These are phyloP conservation scores for Aspergillus panamensis DNA, from an alignment of 495 filamentous ascomycete genomes.

Conservation along the genomic window DNA sequence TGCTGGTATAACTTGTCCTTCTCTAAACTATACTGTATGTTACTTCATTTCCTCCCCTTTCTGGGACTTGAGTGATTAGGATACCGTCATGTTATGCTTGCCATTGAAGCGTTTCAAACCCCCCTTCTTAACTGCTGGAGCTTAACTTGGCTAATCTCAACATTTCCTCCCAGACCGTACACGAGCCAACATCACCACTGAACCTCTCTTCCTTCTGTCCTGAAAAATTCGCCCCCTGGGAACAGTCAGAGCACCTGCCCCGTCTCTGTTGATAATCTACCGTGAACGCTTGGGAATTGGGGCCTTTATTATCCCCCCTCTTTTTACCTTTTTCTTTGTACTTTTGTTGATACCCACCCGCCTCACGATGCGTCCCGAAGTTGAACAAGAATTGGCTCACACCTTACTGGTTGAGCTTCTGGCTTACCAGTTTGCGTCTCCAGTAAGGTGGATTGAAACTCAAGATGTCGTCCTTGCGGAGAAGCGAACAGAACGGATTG, in stretches of 20 bases:
- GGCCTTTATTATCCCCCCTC: not conserved
- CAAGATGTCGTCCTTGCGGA: slow-evolving; percentile 98
- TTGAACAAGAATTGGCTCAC: slow-evolving; percentile 97
- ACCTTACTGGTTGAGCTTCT: slow-evolving; percentile 97
- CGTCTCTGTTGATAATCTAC: too few relatives aligned
- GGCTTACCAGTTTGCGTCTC: slow-evolving; percentile 98
- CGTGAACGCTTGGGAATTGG: too few relatives aligned
- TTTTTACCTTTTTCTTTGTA: not conserved
- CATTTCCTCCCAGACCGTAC: too few relatives aligned
- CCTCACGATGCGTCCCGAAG: slow-evolving; percentile 87
- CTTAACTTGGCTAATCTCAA: too few relatives aligned
- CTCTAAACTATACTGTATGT: not conserved
- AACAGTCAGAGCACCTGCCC: too few relatives aligned
- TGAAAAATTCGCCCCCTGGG: not conserved
- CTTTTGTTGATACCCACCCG: slow-evolving; percentile 10
- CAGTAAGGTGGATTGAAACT: slow-evolving; percentile 98
- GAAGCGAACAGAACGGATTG: slow-evolving; percentile 92
- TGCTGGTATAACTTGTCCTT: slow-evolving; percentile 15
- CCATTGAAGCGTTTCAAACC: not conserved
- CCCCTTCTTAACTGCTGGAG: too few relatives aligned
- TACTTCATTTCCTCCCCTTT: not conserved
- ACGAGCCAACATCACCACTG: not conserved
- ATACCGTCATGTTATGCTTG: not conserved
- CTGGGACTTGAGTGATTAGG: not conserved
- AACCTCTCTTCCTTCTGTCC: not conserved